Evolutionary conservation across 805 yeast genomes (phyloP).

Genomic region (Cyberlindnera euphorbiiphila): DNA sequence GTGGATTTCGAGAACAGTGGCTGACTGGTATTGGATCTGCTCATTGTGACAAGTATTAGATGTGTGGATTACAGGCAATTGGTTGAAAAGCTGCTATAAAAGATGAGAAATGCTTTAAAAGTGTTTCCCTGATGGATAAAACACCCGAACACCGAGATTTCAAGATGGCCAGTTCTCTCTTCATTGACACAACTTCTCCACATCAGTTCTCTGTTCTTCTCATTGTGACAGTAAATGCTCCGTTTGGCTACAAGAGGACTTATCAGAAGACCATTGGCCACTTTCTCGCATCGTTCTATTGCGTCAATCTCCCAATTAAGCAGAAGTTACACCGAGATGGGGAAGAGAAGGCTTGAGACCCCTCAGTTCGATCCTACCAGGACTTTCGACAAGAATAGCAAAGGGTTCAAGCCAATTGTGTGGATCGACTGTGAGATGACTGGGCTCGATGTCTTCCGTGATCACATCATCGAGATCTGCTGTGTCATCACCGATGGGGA

Average conservation of each 20-base stretch:
- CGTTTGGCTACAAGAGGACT: too few relatives aligned
- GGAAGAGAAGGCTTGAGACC: slow-evolving; percentile 13
- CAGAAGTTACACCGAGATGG: slow-evolving; percentile 6
- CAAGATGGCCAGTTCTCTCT: slow-evolving; percentile 1
- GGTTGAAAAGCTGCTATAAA: too few relatives aligned
- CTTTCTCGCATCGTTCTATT: too few relatives aligned
- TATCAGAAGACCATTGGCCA: too few relatives aligned
- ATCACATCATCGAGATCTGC: slow-evolving; percentile 86
- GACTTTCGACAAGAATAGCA: slow-evolving; percentile 10
- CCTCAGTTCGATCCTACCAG: slow-evolving; percentile 19
- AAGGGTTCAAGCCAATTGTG: slow-evolving; percentile 48
- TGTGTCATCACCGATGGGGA: slow-evolving; percentile 86
- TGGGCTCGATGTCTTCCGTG: slow-evolving; percentile 77
- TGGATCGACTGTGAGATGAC: slow-evolving; percentile 99
- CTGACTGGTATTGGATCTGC: not conserved
- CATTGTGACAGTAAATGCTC: not conserved
- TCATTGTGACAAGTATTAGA: too few relatives aligned
- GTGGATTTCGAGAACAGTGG: slow-evolving; percentile 21
- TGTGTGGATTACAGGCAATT: too few relatives aligned
- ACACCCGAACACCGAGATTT: slow-evolving; percentile 4
- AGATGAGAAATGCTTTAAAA: too few relatives aligned
- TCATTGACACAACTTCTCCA: not conserved
- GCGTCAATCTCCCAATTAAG: not conserved
- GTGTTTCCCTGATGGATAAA: too few relatives aligned
- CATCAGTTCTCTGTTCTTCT: not conserved